phyloP scores from a whole-genome alignment of 805 yeast genomes.

The Yarrowia yakushimensis region DNA sequence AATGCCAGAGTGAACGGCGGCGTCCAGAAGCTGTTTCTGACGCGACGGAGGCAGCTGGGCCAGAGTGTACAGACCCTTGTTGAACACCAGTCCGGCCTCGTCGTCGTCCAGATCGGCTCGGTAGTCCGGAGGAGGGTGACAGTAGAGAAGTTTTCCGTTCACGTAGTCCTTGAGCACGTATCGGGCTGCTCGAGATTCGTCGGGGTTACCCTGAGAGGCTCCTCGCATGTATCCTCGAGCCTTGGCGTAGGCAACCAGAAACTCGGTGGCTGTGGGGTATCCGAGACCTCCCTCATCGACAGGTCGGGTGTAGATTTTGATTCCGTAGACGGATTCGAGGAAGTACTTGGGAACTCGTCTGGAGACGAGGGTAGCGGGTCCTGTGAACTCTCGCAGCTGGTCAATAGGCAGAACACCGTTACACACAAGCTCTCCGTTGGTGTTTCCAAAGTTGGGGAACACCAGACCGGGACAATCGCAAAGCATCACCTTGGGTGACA shows the following conservation, averaged over 20 bases:
- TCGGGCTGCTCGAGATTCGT: constrained; percentile 91
- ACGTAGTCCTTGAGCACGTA: constrained; percentile 92
- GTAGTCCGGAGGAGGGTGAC: constrained; percentile 65
- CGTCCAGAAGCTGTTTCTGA: constrained; percentile 58
- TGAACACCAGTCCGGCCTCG: constrained; percentile 67
- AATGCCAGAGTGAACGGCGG: constrained; percentile 38
- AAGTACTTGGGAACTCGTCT: constrained; percentile 84
- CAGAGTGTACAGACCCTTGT: constrained; percentile 67
- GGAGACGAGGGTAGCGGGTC: constrained; percentile 81
- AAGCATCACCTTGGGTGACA: constrained; percentile 75
- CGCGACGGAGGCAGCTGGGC: constrained; percentile 66
- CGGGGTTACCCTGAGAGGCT: constrained; percentile 88
- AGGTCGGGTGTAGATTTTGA: constrained; percentile 72
- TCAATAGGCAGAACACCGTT: constrained; percentile 99
- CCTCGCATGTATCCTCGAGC: constrained; percentile 94
- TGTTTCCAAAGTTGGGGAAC: constrained; percentile 94
- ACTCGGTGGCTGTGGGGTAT: constrained; percentile 79
- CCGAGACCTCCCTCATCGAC: constrained; percentile 87
- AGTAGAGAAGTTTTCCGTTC: constrained; percentile 78
- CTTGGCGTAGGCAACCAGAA: constrained; percentile 87
- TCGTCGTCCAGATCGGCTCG: constrained; percentile 34
- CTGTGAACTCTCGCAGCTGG: constrained; percentile 87
- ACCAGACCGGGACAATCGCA: constrained; percentile 99
- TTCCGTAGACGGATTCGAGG: constrained; percentile 90
- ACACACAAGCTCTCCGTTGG: constrained; percentile 94